Evolutionary conservation across 2,329 filamentous ascomycete genomes (phyloP), one percentile per base, ranked within the genome.

Genomic region (Venturia carpophila): DNA sequence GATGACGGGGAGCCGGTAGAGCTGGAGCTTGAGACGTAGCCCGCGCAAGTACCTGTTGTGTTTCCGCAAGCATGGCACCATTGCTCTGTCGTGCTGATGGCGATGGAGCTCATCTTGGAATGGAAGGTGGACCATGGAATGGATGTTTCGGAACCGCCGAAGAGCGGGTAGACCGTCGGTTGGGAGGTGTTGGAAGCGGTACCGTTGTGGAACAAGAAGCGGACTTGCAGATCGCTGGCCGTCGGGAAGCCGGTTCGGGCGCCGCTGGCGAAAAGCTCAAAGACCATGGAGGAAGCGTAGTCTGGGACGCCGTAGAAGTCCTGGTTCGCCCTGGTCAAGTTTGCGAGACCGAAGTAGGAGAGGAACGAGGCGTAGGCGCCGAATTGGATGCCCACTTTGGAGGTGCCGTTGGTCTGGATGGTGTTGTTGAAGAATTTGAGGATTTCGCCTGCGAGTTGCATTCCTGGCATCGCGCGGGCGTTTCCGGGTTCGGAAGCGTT

Each of bases 31-130:
- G 73, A 69, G 6, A 85, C 85, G 72, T 91, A 94, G 34, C 79
- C 76, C 7, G 85, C 85, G 72, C 91, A 94, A 30, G 79, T 77
- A 1, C 86, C 88, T 0, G 85, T 87, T 0, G 81, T 83, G 76
- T 90, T 91, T 5, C 89, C 89, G 74, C 92, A 96, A 66, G 83
- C 81, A 1, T 74, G 73, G 77, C 91, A 96, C 91, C 91, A 96
- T 64, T 84, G 75, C 65, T 80, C 72, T 9, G 85, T 86, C 62
- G 82, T 80, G n/a, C 79, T 78, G 66, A 96, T 80, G 58, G 88
- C 83, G 69, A 94, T 87, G 69, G 84, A 82, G 69, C 77, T 74
- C 79, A 93, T 88, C 68, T 81, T 79, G 0, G 70, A 68, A 27
- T 82, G 80, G 75, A 96, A 96, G 19, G 86, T 84, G 15, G 73